Evolutionary conservation across 176 grass and related monocot species (phyloP).

Genomic region (Cenchrus fungigraminus): DNA sequence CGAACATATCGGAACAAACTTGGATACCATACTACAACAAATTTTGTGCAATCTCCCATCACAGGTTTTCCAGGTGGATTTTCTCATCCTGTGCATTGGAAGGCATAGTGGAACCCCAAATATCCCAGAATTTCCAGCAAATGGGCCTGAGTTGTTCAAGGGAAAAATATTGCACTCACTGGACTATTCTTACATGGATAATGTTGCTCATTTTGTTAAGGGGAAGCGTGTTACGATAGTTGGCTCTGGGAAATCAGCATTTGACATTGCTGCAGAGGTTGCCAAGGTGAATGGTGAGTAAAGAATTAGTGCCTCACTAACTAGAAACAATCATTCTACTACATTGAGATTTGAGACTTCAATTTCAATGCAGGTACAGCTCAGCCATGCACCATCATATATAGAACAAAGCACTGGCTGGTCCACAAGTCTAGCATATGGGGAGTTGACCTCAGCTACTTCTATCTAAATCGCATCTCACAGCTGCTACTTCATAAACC

Average conservation of each 20-base stretch:
- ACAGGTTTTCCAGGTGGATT: constrained; percentile 67
- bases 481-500: constrained; percentile 88
- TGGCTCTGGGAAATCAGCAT: constrained; percentile 79
- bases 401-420: constrained; percentile 71
- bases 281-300: constrained; percentile 69
- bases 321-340: constrained; percentile 12
- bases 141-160: constrained; percentile 71
- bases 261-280: constrained; percentile 81
- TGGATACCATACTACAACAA: constrained; percentile 10
- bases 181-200: constrained; percentile 80
- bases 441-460: constrained; percentile 60
- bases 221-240: constrained; percentile 64
- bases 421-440: constrained; percentile 53
- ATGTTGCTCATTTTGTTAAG: constrained; percentile 52
- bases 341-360: constrained; percentile 20
- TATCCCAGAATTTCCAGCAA: constrained; percentile 59
- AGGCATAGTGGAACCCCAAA: constrained; percentile 79
- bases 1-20: background rate
- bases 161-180: constrained; percentile 74
- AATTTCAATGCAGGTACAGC: constrained; percentile 51
- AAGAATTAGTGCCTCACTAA: constrained; percentile 25
- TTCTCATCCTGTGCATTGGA: constrained; percentile 87
- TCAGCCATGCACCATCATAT: constrained; percentile 74
- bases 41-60: background rate
- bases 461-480: constrained; percentile 72